Percentiles rank a stretch among this genome's conserved stretches.
Conservation (phyloP, 306 rosid genomes). For the Lathyrus aphaca region DNA sequence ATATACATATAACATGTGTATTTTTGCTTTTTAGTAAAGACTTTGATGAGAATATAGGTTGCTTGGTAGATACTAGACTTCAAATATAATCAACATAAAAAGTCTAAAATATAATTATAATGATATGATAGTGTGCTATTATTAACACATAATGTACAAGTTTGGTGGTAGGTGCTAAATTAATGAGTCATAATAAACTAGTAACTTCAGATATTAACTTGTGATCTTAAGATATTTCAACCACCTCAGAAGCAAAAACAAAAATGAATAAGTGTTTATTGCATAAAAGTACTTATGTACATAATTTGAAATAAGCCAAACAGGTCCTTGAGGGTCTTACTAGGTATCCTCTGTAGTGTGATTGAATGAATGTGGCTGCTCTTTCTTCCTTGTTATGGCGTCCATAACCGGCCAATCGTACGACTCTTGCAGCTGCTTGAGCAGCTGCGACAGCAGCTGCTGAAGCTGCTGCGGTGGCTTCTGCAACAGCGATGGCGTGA, state of each 20-base stretch:
- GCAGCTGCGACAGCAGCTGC: constrained; percentile 86
- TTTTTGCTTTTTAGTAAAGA: background rate
- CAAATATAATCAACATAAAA: constrained; percentile 6
- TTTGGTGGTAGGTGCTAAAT: constrained; percentile 39
- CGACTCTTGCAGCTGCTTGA: constrained; percentile 86
- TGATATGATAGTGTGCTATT: background rate
- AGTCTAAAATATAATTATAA: background rate
- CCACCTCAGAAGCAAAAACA: constrained; percentile 10
- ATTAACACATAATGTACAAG: constrained; percentile 25
- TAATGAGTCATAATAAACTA: constrained; percentile 33
- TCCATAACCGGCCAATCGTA: constrained; percentile 74
- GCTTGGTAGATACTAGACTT: constrained; percentile 7
- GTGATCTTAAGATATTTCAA: constrained; percentile 23
- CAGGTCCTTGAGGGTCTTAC: constrained; percentile 46
- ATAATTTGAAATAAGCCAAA: background rate
- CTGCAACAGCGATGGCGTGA: constrained; percentile 76
- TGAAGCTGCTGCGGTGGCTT: constrained; percentile 84
- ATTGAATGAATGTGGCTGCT: constrained; percentile 87
- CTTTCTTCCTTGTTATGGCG: constrained; percentile 73
- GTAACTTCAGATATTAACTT: constrained; percentile 8
- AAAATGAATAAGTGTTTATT: too few relatives aligned
- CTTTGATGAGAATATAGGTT: background rate
- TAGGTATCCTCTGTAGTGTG: constrained; percentile 89
- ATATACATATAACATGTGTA: too few relatives aligned
- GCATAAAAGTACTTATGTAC: background rate